phyloP scores from a whole-genome alignment of 2,329 filamentous ascomycete genomes.

The Fusarium domesticum region DNA sequence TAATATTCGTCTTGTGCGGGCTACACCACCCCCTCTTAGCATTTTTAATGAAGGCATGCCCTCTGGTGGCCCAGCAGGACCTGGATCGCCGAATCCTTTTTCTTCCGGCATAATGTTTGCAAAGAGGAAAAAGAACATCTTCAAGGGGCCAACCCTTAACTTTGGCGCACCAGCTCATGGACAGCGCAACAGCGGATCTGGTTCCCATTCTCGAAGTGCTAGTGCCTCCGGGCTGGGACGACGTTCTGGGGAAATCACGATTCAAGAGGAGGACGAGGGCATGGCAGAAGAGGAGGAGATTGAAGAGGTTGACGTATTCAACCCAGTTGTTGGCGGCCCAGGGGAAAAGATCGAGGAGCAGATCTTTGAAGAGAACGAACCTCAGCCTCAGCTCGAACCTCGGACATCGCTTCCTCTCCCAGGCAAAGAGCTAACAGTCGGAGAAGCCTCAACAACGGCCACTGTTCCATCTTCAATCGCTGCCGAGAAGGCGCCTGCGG shows the following conservation, averaged over 20 bases:
- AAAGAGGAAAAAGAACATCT: conserved; percentile 74
- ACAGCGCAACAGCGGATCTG: conserved; percentile 35
- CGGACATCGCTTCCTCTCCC: conserved; percentile 17
- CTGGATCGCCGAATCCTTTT: conserved; percentile 57
- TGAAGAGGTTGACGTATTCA: conserved; percentile 60
- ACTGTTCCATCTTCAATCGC: conserved; percentile 5
- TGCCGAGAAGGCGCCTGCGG: conserved; percentile 13
- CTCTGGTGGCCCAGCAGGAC: conserved; percentile 36
- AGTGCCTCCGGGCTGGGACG: conserved; percentile 64
- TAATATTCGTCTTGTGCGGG: conserved; percentile 78
- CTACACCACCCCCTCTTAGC: conserved; percentile 48
- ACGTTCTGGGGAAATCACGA: conserved; percentile 71
- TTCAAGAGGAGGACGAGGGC: conserved; percentile 63
- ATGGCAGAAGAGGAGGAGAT: conserved; percentile 42
- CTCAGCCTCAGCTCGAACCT: conserved; percentile 18
- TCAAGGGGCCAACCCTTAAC: conserved; percentile 73
- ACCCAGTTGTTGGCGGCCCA: conserved; percentile 45
- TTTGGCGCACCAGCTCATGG: conserved; percentile 43
- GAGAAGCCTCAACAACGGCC: conserved; percentile 1
- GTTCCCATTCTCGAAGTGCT: conserved; percentile 53
- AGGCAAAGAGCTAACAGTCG: conserved; percentile 9
- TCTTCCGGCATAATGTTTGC: conserved; percentile 70
- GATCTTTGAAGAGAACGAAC: conserved; percentile 43
- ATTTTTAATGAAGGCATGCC: conserved; percentile 60
- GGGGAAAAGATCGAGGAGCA: conserved; percentile 47